phyloP scores from a whole-genome alignment of 108 stramenopile genomes.

The Parietichytrium sp. region DNA sequence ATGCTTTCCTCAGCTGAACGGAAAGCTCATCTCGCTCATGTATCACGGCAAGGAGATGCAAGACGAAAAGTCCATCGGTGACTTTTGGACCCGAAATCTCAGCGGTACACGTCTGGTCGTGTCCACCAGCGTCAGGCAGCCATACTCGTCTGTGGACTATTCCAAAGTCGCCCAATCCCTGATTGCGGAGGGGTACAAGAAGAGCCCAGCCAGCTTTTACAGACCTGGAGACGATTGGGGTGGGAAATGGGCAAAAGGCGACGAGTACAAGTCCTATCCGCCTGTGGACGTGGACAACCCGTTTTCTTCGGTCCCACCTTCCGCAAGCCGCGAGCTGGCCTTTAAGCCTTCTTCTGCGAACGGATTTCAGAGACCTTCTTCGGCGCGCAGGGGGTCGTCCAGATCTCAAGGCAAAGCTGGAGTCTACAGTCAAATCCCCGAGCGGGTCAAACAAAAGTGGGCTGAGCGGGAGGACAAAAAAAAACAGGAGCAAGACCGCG shows the following conservation, averaged over 20 bases:
- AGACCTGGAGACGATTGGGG: conserved; percentile 29
- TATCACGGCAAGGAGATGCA: conserved; percentile 3
- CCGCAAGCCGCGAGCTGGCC: background rate
- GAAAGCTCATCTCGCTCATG: background rate
- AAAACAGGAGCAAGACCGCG: too few species aligned
- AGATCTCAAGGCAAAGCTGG: background rate
- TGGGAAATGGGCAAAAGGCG: conserved; percentile 21
- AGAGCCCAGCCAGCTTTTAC: background rate
- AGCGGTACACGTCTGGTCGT: background rate
- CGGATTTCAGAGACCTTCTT: background rate
- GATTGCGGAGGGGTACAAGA: conserved; percentile 6
- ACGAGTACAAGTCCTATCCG: conserved; percentile 3
- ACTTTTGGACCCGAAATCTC: background rate
- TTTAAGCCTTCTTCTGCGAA: background rate
- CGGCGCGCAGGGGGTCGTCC: background rate
- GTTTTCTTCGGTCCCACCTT: background rate
- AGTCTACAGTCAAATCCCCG: background rate
- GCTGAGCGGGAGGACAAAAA: background rate
- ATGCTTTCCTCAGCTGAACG: background rate
- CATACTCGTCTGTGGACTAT: background rate
- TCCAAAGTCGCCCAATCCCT: background rate
- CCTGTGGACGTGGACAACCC: conserved; percentile 26
- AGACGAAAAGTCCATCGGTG: conserved; percentile 11
- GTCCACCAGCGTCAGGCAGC: background rate
- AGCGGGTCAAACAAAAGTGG: background rate